Percentiles rank a stretch among this genome's conserved stretches.
Evolutionary conservation across 169 alveolate species (phyloP).

Genomic region (Plasmodium malariae): DNA sequence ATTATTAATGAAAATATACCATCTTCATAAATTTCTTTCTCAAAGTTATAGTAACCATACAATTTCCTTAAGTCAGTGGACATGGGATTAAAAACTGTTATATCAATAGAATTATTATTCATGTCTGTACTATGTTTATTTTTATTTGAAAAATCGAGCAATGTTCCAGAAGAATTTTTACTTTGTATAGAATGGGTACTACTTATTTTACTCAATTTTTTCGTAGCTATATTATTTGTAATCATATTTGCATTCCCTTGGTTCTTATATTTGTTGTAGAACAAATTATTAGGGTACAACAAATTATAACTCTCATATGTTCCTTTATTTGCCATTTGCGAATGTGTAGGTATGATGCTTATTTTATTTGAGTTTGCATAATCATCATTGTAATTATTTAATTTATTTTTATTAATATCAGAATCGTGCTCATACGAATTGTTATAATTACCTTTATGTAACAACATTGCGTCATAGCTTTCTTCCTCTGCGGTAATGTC

Average conservation of each 20-base stretch:
- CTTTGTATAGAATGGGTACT: slow-evolving; percentile 32
- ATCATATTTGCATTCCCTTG: slow-evolving; percentile 33
- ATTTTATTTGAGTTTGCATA: slow-evolving; percentile 10
- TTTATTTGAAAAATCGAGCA: slow-evolving; percentile 31
- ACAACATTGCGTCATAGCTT: slow-evolving; percentile 13
- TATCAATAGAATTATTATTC: slow-evolving; percentile 45
- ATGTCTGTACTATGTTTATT: slow-evolving; percentile 36
- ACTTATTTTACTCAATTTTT: slow-evolving; percentile 36
- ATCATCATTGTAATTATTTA: slow-evolving; percentile 7
- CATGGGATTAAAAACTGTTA: slow-evolving; percentile 75
- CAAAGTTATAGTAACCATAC: slow-evolving; percentile 64
- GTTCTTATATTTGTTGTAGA: slow-evolving; percentile 38
- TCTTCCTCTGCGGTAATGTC: neutral
- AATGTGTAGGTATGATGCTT: neutral
- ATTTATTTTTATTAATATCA: slow-evolving; percentile 22
- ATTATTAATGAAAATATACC: slow-evolving; percentile 62
- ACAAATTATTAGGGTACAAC: slow-evolving; percentile 40
- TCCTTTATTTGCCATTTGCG: slow-evolving; percentile 4
- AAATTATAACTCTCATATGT: slow-evolving; percentile 55
- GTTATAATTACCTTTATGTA: neutral
- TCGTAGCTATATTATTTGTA: slow-evolving; percentile 9
- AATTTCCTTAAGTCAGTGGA: slow-evolving; percentile 62
- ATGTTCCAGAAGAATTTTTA: slow-evolving; percentile 40
- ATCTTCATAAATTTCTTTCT: slow-evolving; percentile 74
- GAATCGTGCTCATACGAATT: neutral